Evolutionary conservation across 345 rosid species (phyloP).

Genomic region (Iberis pinnata): DNA sequence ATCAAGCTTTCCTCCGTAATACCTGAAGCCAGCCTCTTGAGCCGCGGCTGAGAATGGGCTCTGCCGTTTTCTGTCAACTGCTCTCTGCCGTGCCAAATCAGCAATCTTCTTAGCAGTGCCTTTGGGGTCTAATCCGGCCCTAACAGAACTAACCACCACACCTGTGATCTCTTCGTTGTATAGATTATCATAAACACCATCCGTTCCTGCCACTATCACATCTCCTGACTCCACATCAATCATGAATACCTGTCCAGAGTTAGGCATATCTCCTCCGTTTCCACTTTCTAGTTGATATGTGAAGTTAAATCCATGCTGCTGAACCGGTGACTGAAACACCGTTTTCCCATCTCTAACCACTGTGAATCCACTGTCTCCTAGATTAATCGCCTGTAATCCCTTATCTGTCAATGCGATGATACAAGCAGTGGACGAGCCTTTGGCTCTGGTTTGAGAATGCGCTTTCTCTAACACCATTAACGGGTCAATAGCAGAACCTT

Average conservation of each 20-base stretch:
- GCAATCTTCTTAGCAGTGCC: constrained; percentile 77
- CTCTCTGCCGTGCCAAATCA: constrained; percentile 75
- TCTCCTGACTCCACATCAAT: constrained; percentile 72
- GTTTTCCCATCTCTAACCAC: constrained; percentile 81
- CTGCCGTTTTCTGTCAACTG: constrained; percentile 61
- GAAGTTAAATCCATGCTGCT: constrained; percentile 92
- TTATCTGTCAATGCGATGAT: constrained; percentile 76
- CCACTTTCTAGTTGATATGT: constrained; percentile 89
- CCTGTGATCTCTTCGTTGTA: constrained; percentile 75
- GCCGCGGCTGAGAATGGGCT: constrained; percentile 88
- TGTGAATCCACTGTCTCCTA: constrained; percentile 96
- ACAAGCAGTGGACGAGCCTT: constrained; percentile 95
- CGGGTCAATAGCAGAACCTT: constrained; percentile 60
- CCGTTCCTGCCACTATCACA: constrained; percentile 84
- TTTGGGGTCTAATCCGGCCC: constrained; percentile 69
- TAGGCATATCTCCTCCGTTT: constrained; percentile 60
- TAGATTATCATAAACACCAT: constrained; percentile 89
- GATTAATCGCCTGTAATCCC: constrained; percentile 77
- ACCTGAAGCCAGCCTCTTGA: constrained; percentile 87
- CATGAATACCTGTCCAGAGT: constrained; percentile 87
- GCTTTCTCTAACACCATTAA: constrained; percentile 81
- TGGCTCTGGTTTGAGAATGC: constrained; percentile 61
- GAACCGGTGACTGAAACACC: constrained; percentile 79
- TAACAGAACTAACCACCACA: constrained; percentile 60
- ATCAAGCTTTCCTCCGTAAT: constrained; percentile 91